These are phyloP conservation scores for Cyamopsis tetragonoloba DNA, from an alignment of 306 rosid genomes.

Conservation along the genomic window DNA sequence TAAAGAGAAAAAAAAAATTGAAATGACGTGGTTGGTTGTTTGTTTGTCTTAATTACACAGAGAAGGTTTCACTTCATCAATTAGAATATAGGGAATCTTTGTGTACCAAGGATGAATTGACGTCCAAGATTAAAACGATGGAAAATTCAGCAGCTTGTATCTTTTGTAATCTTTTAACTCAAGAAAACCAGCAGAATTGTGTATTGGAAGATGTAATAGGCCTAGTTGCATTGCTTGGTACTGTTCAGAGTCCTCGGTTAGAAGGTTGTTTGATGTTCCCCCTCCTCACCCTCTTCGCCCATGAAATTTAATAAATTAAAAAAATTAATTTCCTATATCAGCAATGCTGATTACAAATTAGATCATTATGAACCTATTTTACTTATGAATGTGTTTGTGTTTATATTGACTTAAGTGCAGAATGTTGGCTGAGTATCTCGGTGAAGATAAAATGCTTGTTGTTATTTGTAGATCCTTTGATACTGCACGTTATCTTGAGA, in stretches of 20 bases:
- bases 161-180: conserved; percentile 19
- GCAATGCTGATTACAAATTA: not conserved
- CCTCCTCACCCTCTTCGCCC: no score
- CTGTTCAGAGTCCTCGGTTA: conserved; percentile 38
- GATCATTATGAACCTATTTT: not conserved
- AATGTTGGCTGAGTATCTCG: conserved; percentile 60
- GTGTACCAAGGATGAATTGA: conserved; percentile 33
- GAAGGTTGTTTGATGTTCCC: conserved; percentile 43
- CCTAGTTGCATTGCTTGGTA: conserved; percentile 62
- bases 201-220: conserved; percentile 44
- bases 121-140: conserved; percentile 27
- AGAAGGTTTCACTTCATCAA: not conserved
- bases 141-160: conserved; percentile 42
- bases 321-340: not conserved
- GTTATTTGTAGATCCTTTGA: conserved; percentile 45
- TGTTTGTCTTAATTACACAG: conserved; percentile 29
- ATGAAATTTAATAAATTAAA: no score
- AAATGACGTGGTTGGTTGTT: not conserved
- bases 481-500: conserved; percentile 44
- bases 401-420: conserved; percentile 27
- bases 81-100: not conserved
- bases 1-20: no score
- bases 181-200: not conserved
- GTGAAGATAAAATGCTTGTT: conserved; percentile 57
- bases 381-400: conserved; percentile 7